Evolutionary conservation across 208 protist genomes (phyloP).

Genomic region (Crithidia thermophila): DNA sequence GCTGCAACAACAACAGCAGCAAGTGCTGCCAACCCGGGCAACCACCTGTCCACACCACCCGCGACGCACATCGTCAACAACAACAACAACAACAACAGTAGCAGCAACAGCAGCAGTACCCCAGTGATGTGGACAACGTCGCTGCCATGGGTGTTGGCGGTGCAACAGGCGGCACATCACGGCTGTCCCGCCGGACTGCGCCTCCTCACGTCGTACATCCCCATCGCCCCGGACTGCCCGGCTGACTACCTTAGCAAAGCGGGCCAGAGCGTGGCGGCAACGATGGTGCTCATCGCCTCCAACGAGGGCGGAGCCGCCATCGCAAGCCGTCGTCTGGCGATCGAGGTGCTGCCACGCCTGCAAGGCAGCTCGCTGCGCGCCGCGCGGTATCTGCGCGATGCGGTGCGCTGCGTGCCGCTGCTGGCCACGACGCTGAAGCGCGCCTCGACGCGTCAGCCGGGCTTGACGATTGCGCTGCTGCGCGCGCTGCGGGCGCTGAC

Average conservation of each 20-base stretch:
- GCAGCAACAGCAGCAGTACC: not conserved
- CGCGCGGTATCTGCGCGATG: conserved; percentile 55
- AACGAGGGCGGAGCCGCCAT: conserved; percentile 17
- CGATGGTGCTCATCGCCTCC: conserved; percentile 55
- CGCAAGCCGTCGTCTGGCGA: conserved; percentile 27
- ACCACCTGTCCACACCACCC: too few relatives aligned
- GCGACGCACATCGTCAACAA: too few relatives aligned
- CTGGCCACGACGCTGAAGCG: conserved; percentile 32
- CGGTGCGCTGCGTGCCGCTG: conserved; percentile 43
- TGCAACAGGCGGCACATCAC: conserved; percentile 54
- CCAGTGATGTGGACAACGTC: conserved; percentile 18
- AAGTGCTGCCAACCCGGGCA: too few relatives aligned
- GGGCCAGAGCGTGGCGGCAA: conserved; percentile 55
- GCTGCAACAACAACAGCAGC: too few relatives aligned
- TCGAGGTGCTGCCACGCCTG: conserved; percentile 48
- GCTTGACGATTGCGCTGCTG: conserved; percentile 41
- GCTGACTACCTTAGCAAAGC: conserved; percentile 43
- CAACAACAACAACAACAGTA: too few relatives aligned
- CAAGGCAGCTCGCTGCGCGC: conserved; percentile 53
- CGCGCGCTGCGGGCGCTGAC: conserved; percentile 33
- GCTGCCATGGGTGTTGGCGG: conserved; percentile 27
- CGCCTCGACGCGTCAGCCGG: conserved; percentile 16
- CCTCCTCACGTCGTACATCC: conserved; percentile 50
- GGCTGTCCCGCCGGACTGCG: conserved; percentile 50
- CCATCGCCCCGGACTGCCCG: not conserved